Conservation (phyloP, 2,329 filamentous ascomycete species). For the Plenodomus tracheiphilus region DNA sequence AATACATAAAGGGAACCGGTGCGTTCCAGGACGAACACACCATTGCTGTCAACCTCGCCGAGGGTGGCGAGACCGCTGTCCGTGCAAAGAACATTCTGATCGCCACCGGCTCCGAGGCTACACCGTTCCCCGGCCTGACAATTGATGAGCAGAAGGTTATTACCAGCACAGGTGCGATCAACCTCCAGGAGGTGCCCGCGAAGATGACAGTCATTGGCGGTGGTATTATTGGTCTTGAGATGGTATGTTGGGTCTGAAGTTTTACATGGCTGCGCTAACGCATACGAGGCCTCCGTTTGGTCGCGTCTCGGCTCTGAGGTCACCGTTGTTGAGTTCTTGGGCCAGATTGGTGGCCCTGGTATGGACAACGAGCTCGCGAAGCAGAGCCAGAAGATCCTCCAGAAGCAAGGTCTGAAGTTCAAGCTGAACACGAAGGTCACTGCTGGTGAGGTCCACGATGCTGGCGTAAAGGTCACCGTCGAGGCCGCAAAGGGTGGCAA, state of each 20-base stretch:
- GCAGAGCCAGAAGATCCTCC: conserved; percentile 85
- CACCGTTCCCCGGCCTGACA: conserved; percentile 92
- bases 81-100: conserved; percentile 97
- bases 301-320: conserved; percentile 91
- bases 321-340: conserved; percentile 94
- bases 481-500: conserved; percentile 97
- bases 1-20: conserved; percentile 94
- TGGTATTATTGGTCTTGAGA: conserved; percentile 98
- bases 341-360: conserved; percentile 94
- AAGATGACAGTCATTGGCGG: conserved; percentile 97
- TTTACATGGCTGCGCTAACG: conserved; percentile 22
- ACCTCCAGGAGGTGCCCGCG: conserved; percentile 88
- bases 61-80: conserved; percentile 87
- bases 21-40: conserved; percentile 88
- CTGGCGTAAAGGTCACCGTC: conserved; percentile 78
- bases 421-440: conserved; percentile 96
- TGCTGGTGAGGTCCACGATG: conserved; percentile 77
- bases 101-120: conserved; percentile 92
- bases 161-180: conserved; percentile 92
- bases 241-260: conserved; percentile 60
- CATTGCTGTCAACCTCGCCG: conserved; percentile 84
- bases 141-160: conserved; percentile 98
- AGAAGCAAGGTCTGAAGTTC: conserved; percentile 98
- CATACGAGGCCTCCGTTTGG: conserved; percentile 78
- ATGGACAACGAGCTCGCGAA: conserved; percentile 97